Evolutionary conservation across 2,329 filamentous ascomycete genomes (phyloP), one percentile per base, ranked within the genome.

Genomic region (Aureobasidium mangrovei): DNA sequence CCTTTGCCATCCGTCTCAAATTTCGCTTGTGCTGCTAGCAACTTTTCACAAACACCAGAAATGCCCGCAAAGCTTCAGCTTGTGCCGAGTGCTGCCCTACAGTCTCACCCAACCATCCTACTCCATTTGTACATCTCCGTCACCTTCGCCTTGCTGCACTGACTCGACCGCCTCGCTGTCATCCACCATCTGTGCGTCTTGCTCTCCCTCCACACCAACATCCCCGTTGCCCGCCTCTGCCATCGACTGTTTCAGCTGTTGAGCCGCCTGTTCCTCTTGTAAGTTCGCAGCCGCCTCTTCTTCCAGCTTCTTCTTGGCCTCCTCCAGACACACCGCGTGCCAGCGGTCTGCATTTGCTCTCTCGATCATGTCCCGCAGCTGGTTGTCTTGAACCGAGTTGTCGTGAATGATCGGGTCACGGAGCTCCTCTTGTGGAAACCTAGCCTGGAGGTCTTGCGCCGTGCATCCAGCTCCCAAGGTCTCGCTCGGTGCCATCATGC

Each of bases 321-420:
- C 62, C 5, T 65, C 63, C 7, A 71, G 56, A 31, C 70, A 69
- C 9, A 70, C 71, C 33, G 67, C 65, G 56, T 78, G 77, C 87
- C 91, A 95, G 54, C 84, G 77, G 5, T 82, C 80, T 8, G 95
- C 76, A 36, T 83, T 77, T 56, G 82, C 77, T 66, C 83, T 83
- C 54, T 85, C 79, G 24, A 93, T 75, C 64, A 82, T 82, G 48
- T 77, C 75, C 49, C 75, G 72, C 38, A 96, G 74, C 8, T 79
- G 65, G 57, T 78, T 76, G 64, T 91, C 86, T 69, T 95, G 90
- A 55, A 77, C 76, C 55, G 80, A 75, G 72, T 93, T 85, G 56
- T 88, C 87, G 28, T 83, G 79, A 29, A 84, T 71, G 56, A 95
- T 78, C 55, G 82, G 83, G 55, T 81, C 76, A 56, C 82, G 78